Base-by-base conservation (phyloP, 2,329 filamentous ascomycete species). In the Aspergillus hiratsukae region DNA sequence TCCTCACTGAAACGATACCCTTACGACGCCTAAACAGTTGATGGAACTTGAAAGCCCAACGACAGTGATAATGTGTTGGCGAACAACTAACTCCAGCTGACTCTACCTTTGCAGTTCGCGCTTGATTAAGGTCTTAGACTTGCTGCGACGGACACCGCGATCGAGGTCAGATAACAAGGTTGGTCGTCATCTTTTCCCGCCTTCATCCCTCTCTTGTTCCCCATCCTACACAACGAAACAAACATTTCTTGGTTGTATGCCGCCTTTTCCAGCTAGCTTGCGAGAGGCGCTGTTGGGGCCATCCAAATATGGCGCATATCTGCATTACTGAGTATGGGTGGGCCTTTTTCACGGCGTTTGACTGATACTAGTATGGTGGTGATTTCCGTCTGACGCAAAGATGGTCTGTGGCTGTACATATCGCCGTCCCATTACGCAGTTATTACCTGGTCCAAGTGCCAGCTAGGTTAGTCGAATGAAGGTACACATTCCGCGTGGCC, bases 101-200 rank as follows among this genome's bases (percentile, higher is more conserved):
- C 59, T 66, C 61, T 64, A 60, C 64, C 61, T 60, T 59, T 57
- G 61, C 31, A 37, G 62, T 56, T 52, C 46, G 49, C 51, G 48
- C n/a, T 45, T 29, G 29, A 54, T 45, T 56, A 31, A 35, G 50
- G 31, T 37, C 31, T 17, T 37, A 14, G 31, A 17, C 31, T 37
- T 3, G 4, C 31, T 52, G 49, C 53, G 56, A 57, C 56, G 62
- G 63, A 56, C 57, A 52, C 61, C 43, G 41, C 59, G 54, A 53
- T 52, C 55, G 54, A 57, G 57, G 66, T 62, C 53, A 58, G 58
- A 67, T 63, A 65, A 66, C 64, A 69, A 74, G 71, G 71, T 74
- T 71, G 67, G 71, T 74, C 66, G 61, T 56, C 31, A 7, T 60
- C 63, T 58, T 61, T 55, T 56, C 51, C 60, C 63, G 57, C 61